phyloP scores from a whole-genome alignment of 2,329 filamentous ascomycete species.

The Simplicillium aogashimaense region DNA sequence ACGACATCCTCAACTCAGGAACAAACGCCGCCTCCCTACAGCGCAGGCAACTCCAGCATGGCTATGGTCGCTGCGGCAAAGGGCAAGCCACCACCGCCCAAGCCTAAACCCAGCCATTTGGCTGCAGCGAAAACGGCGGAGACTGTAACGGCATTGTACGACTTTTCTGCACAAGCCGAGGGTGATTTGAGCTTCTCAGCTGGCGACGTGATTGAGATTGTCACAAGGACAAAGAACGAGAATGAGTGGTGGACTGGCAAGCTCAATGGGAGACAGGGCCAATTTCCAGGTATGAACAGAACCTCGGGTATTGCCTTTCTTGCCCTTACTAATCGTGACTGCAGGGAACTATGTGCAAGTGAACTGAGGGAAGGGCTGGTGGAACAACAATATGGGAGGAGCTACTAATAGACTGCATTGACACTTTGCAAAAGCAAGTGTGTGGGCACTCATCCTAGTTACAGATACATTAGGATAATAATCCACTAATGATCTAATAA shows the following conservation, averaged over 20 bases:
- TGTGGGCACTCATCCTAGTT: too few relatives aligned
- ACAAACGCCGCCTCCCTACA: constrained; percentile 64
- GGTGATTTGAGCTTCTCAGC: constrained; percentile 85
- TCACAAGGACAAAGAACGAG: constrained; percentile 72
- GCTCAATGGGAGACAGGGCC: constrained; percentile 69
- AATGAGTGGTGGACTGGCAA: constrained; percentile 98
- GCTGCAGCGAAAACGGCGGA: constrained; percentile 57
- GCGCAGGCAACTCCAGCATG: constrained; percentile 31
- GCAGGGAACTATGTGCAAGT: constrained; percentile 8
- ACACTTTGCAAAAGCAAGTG: too few relatives aligned
- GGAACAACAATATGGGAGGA: too few relatives aligned
- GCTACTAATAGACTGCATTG: too few relatives aligned
- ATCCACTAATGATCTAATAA: too few relatives aligned
- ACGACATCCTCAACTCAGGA: constrained; percentile 32
- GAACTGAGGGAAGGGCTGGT: too few relatives aligned
- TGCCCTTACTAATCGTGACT: constrained; percentile 12
- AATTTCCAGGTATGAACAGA: constrained; percentile 74
- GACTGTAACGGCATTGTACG: constrained; percentile 83
- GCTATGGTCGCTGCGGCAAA: constrained; percentile 42
- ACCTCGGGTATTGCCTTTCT: not conserved
- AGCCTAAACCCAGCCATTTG: constrained; percentile 70
- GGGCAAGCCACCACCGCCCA: constrained; percentile 62
- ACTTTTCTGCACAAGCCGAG: constrained; percentile 91
- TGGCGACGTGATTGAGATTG: constrained; percentile 84
- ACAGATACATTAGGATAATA: too few relatives aligned